Conservation (phyloP, 305 asterid species). For the Rubia tinctorum region DNA sequence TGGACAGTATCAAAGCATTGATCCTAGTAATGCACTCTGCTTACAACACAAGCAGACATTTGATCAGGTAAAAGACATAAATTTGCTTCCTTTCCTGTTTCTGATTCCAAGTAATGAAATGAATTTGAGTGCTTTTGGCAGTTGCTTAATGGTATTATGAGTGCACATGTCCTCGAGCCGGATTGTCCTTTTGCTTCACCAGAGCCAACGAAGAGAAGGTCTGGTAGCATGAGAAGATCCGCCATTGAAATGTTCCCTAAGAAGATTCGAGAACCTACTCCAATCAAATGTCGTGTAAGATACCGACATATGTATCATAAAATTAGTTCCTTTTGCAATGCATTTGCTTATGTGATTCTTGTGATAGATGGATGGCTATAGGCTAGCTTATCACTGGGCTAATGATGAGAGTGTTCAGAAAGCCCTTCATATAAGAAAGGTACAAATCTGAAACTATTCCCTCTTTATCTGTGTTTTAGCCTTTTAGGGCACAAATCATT, state of each 20-base stretch:
- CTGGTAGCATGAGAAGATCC: slow-evolving; percentile 5
- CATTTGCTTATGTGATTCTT: neutral
- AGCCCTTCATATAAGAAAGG: slow-evolving; percentile 24
- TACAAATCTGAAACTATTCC: neutral
- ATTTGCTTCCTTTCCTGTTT: neutral
- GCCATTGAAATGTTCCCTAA: neutral
- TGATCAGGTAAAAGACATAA: slow-evolving; percentile 15
- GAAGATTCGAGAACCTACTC: slow-evolving; percentile 5
- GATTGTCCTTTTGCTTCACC: slow-evolving; percentile 6
- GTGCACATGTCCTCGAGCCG: slow-evolving; percentile 11
- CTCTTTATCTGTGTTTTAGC: neutral
- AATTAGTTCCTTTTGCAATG: neutral
- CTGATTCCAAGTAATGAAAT: neutral
- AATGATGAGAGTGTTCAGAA: slow-evolving; percentile 21
- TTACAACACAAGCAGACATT: slow-evolving; percentile 10
- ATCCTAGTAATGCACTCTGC: slow-evolving; percentile 19
- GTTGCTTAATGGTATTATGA: neutral
- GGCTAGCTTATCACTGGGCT: slow-evolving; percentile 23
- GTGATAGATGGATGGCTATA: slow-evolving; percentile 16
- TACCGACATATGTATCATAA: neutral
- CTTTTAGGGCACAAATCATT: neutral
- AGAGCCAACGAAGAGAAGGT: slow-evolving; percentile 6
- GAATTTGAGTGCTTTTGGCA: neutral
- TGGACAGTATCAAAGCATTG: slow-evolving; percentile 16
- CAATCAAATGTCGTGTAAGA: slow-evolving; percentile 22